Base-by-base conservation (phyloP, 805 yeast genomes). In the Ascoidea tarda region DNA sequence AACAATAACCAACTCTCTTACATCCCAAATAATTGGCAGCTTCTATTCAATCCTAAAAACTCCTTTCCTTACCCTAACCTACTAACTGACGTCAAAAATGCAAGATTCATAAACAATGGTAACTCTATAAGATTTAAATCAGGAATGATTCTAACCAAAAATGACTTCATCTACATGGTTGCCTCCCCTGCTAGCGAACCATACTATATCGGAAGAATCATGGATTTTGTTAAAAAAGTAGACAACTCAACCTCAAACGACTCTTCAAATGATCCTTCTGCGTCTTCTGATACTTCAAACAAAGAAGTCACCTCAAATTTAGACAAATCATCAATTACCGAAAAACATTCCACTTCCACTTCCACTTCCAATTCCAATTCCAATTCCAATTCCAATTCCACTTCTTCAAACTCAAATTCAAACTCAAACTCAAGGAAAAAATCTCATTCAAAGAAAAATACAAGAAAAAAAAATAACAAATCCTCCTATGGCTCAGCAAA, bases 131-230 rank as follows among this genome's bases (percentile, higher is more conserved):
- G 54, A 10, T 52, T 60, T 31, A 54, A 51, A 42, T 55, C 59
- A 38, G 66, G 64, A 49, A 31, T 53, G 32, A 45, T 46, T 2
- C 44, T 70, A 6, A 58, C 58, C 48, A 57, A 61, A 46, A 61
- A 68, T 51, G 95, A 89, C 53, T 79, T 73, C 54, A 82, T 89
- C 6, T 89, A 85, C 63, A 80, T 90, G 81, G 75, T 90, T 10
- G 80, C 93, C 57, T 96, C 88, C 64, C 96, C 96, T 1, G 88
- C 96, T 0, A 93, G 96, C 1, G 96, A 88, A 60, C 97, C 98
- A 0, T 93, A 85, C 69, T 87, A 88, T 60, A 77, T 93, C 48
- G 98, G 95, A 0, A 72, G 91, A 47, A 74, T 91, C 46, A 77
- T 87, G 72, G 93, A 90, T 14, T 87, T 89, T 58, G 73, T 71